Percentiles rank a stretch among this genome's conserved stretches.
Conservation (phyloP, 2,329 filamentous ascomycete genomes). For the Pseudocercospora musae region DNA sequence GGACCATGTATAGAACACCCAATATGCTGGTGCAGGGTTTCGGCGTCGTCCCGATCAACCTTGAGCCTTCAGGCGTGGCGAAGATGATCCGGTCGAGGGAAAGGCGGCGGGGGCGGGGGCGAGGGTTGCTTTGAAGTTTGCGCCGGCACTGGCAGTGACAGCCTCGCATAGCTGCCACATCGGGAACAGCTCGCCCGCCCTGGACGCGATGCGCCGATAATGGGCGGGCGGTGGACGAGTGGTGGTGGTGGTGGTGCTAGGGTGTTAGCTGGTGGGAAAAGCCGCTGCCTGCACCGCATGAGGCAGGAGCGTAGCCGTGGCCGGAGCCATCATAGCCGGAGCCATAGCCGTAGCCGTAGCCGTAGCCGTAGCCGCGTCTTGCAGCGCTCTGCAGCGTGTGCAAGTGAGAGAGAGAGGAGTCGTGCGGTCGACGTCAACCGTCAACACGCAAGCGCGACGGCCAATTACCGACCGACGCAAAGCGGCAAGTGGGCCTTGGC, state of each 20-base stretch:
- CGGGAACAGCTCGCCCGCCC: background rate
- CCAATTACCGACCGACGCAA: background rate
- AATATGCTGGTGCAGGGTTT: background rate
- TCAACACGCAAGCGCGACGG: too few species aligned
- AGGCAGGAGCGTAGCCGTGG: background rate
- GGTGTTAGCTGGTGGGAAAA: background rate
- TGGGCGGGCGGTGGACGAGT: background rate
- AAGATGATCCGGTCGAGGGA: constrained; percentile 2
- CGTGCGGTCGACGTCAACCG: background rate
- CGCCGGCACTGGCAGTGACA: too few species aligned
- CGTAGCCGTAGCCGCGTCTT: background rate
- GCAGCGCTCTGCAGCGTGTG: too few species aligned
- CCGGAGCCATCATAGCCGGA: too few species aligned
- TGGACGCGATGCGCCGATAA: background rate
- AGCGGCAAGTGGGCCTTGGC: background rate
- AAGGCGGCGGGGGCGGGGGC: background rate
- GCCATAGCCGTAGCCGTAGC: background rate
- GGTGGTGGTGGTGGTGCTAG: too few species aligned
- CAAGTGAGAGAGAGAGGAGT: background rate
- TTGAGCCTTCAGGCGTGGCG: constrained; percentile 9
- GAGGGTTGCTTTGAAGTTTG: too few species aligned
- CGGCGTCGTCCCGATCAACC: background rate
- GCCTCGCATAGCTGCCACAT: background rate
- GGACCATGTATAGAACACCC: constrained; percentile 5
- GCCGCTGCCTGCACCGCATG: background rate